Conservation (phyloP, 176 grass and related monocot species). For the Triticum monococcum region DNA sequence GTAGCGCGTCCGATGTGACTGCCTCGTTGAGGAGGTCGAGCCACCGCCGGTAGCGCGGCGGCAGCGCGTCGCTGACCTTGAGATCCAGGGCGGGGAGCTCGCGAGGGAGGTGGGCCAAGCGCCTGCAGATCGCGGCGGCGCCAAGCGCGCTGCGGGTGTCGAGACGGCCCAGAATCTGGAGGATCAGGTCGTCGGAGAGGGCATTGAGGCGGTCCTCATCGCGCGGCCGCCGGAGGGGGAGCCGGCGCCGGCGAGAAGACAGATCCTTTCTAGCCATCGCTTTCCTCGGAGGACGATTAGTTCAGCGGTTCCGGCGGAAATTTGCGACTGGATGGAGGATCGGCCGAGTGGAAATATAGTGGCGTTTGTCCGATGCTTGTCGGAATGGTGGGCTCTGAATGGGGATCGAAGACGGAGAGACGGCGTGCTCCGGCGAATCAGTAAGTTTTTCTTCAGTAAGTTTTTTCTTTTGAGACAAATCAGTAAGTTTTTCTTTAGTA, state of each 20-base stretch:
- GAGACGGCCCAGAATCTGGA: neutral
- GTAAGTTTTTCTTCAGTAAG: too few relatives aligned
- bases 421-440: too few relatives aligned
- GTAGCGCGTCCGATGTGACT: neutral
- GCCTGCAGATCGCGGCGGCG: neutral
- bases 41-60: neutral
- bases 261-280: neutral
- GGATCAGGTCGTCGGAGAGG: slow-evolving; percentile 20
- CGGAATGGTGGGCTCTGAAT: too few relatives aligned
- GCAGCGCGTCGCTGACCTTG: neutral
- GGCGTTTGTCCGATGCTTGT: too few relatives aligned
- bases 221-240: neutral
- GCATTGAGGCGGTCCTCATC: slow-evolving; percentile 8
- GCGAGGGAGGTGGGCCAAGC: neutral
- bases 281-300: too few relatives aligned
- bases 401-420: too few relatives aligned
- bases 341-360: too few relatives aligned
- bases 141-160: neutral
- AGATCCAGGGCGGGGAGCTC: neutral
- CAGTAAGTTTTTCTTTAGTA: too few relatives aligned
- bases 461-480: too few relatives aligned
- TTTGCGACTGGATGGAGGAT: too few relatives aligned
- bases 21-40: neutral
- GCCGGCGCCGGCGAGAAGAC: neutral
- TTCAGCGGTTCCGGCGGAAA: too few relatives aligned